Evolutionary conservation across 2,329 filamentous ascomycete species (phyloP).

Genomic region (Pseudopithomyces chartarum): DNA sequence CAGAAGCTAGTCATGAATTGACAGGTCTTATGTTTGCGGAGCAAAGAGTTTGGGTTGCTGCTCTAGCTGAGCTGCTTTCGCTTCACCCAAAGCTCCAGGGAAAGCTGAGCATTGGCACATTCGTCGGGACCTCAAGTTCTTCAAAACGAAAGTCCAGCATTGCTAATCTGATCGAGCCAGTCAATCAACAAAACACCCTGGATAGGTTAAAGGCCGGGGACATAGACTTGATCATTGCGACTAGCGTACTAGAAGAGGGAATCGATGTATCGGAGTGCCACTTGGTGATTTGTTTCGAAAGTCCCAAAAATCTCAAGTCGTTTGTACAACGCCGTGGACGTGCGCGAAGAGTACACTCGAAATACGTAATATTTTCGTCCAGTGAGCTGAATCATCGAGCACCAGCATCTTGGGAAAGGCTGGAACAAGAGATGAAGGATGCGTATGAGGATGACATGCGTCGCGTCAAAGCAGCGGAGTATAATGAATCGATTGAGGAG

Average conservation of each 20-base stretch:
- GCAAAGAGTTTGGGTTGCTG: conserved; percentile 50
- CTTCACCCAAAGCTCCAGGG: conserved; percentile 35
- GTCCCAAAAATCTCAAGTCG: conserved; percentile 65
- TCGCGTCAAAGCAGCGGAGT: conserved; percentile 51
- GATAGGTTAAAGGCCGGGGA: conserved; percentile 58
- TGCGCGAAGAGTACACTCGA: conserved; percentile 62
- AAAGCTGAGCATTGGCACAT: conserved; percentile 52
- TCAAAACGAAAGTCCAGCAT: conserved; percentile 53
- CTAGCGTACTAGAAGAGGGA: conserved; percentile 64
- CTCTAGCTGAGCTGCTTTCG: conserved; percentile 46
- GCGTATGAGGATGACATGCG: conserved; percentile 70
- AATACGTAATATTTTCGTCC: conserved; percentile 58
- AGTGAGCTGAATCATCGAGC: conserved; percentile 32
- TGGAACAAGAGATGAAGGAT: conserved; percentile 75
- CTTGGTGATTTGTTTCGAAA: conserved; percentile 67
- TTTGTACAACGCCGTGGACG: conserved; percentile 70
- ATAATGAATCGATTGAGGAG: conserved; percentile 57
- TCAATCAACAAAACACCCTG: conserved; percentile 57
- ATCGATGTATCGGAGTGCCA: conserved; percentile 68
- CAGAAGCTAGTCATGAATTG: conserved; percentile 38
- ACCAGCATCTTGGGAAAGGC: conserved; percentile 62
- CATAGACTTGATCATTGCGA: conserved; percentile 63
- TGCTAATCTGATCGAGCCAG: conserved; percentile 54
- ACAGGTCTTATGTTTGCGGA: conserved; percentile 55
- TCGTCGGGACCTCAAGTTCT: conserved; percentile 57